Percentiles rank a stretch among this genome's conserved stretches.
phyloP scores from a whole-genome alignment of 805 yeast genomes.

The Ogataea dorogensis region DNA sequence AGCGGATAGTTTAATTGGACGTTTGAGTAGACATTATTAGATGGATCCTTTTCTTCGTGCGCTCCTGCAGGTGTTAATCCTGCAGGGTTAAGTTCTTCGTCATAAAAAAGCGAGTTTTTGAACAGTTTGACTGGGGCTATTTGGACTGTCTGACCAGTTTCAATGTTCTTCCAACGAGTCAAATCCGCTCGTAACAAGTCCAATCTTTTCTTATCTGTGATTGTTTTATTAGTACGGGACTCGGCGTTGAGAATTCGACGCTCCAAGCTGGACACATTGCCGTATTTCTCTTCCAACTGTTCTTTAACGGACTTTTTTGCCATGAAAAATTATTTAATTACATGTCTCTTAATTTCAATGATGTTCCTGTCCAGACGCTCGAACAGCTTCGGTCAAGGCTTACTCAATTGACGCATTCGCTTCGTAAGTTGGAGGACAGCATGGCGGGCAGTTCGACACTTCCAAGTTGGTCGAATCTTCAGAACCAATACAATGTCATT shows the following conservation, averaged over 20 bases:
- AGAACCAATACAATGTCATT: conserved; percentile 79
- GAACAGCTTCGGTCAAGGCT: conserved; percentile 63
- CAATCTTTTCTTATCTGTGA: conserved; percentile 17
- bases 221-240: conserved; percentile 11
- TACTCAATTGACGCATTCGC: conserved; percentile 60
- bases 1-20: conserved; percentile 21
- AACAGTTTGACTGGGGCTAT: conserved; percentile 36
- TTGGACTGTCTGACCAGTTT: background rate
- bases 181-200: conserved; percentile 19
- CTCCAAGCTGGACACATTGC: conserved; percentile 8
- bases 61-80: conserved; percentile 49
- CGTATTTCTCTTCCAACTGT: conserved; percentile 12
- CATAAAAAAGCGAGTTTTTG: conserved; percentile 53
- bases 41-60: conserved; percentile 1
- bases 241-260: conserved; percentile 15
- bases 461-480: conserved; percentile 63
- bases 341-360: conserved; percentile 24
- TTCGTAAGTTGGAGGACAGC: conserved; percentile 54
- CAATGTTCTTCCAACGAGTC: conserved; percentile 17
- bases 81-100: conserved; percentile 63
- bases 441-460: conserved; percentile 41
- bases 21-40: conserved; percentile 6
- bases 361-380: conserved; percentile 58
- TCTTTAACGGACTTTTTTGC: conserved; percentile 10
- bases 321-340: conserved; percentile 1